Base-by-base conservation (phyloP, 2,329 filamentous ascomycete species). In the Ophioceras dolichostomum region DNA sequence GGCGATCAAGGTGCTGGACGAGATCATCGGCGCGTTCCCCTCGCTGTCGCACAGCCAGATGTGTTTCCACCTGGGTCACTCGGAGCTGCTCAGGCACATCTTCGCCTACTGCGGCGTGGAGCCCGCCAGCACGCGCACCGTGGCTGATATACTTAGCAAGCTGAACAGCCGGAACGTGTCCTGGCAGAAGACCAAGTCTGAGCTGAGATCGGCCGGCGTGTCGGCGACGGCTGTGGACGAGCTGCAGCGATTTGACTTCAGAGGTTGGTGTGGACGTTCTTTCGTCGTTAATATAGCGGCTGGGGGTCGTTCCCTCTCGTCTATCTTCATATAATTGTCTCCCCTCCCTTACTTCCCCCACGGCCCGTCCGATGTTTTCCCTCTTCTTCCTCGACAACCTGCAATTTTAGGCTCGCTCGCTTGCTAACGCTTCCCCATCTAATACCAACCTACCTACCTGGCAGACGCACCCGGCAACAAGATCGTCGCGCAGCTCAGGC, bases 151-250 rank as follows among this genome's bases (percentile, higher is more conserved):
- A 1, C 64, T 98, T 29, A 94, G 84, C 57, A 89, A 83, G 52
- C 69, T 96, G 36, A 93, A 95, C 52, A 80, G 93, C 13, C 73
- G 80, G 33, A 77, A 79, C 42, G 79, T 73, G 55, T 84, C 77
- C 1, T 95, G 88, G 81, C 74, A 82, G 45, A 88, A 86, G 52
- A 82, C 95, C 40, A 73, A 83, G 37, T 76, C 73, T 37, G 85
- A 94, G 49, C 68, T 98, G 38, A 78, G 88, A 28, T 83, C 82
- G n/a, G 75, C 94, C 27, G 86, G 87, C 2, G 73, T 95, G 14
- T 83, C 88, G 4, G 83, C 85, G 10, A 95, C 88, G 3, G 93
- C 84, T 31, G 70, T 98, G 33, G 88, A 95, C 48, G 89, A 95
- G 50, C 67, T 98, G 39, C 76, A 84, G 46, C 77, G 79, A 5